Conservation (phyloP, 352 stramenopile genomes). For the Lagenidium giganteum region DNA sequence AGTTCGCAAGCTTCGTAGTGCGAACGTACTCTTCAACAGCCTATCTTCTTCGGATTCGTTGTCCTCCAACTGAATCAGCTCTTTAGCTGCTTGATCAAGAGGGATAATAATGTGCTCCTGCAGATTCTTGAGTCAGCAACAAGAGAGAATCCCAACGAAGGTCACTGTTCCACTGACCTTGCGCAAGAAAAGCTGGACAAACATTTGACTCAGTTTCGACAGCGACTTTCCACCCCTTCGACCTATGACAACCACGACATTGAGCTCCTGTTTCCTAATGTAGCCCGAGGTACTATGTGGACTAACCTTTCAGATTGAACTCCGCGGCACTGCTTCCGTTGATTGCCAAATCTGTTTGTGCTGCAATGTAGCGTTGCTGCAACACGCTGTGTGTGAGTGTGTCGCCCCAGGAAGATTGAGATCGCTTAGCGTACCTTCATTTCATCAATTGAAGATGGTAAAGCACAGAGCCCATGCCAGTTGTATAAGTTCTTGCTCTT, state of each 20-base stretch:
- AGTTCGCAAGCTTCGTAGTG: too few species aligned
- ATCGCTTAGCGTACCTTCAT: constrained; percentile 46
- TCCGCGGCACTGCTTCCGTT: too few species aligned
- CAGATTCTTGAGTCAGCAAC: not conserved
- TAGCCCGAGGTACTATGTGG: too few species aligned
- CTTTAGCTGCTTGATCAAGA: constrained; percentile 90
- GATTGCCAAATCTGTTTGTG: too few species aligned
- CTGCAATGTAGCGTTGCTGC: constrained; percentile 40
- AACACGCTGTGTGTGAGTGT: too few species aligned
- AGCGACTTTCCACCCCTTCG: constrained; percentile 82
- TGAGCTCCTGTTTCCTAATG: too few species aligned
- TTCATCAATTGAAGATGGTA: constrained; percentile 44
- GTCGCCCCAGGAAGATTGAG: too few species aligned
- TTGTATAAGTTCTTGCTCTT: constrained; percentile 95
- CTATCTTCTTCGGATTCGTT: constrained; percentile 68
- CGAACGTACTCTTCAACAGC: constrained; percentile 68
- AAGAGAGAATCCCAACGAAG: too few species aligned
- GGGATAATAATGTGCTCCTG: constrained; percentile 88
- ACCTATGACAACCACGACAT: too few species aligned
- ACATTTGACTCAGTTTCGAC: constrained; percentile 91
- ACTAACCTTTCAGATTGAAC: too few species aligned
- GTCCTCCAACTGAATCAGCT: constrained; percentile 89
- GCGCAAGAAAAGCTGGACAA: constrained; percentile 94
- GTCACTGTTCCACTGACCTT: constrained; percentile 55
- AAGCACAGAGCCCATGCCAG: constrained; percentile 59